phyloP scores from a whole-genome alignment of 2,329 filamentous ascomycete genomes.

The Incumbomyces lentus region DNA sequence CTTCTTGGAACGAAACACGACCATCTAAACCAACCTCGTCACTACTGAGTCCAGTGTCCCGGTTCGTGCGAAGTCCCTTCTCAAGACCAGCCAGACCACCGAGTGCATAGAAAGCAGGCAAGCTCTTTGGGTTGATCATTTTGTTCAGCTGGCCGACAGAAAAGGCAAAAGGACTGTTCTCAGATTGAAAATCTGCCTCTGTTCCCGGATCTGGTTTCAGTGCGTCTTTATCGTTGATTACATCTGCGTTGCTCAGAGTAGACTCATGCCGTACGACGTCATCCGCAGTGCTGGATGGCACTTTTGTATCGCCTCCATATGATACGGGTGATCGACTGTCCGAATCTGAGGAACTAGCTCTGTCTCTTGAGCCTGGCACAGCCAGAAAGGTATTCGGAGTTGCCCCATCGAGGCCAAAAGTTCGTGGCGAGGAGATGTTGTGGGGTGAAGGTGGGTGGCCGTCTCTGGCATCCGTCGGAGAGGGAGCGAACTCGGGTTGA shows the following conservation, averaged over 20 bases:
- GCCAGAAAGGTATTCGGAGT: slow-evolving; percentile 48
- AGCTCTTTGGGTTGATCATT: slow-evolving; percentile 68
- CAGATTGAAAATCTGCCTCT: slow-evolving; percentile 57
- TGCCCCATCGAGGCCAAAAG: slow-evolving; percentile 38
- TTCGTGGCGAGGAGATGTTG: slow-evolving; percentile 53
- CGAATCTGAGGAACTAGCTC: slow-evolving; percentile 53
- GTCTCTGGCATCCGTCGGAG: slow-evolving; percentile 44
- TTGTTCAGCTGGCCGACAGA: slow-evolving; percentile 65
- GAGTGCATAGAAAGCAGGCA: slow-evolving; percentile 62
- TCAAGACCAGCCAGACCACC: slow-evolving; percentile 64
- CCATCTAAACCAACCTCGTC: slow-evolving; percentile 59
- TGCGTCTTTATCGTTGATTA: slow-evolving; percentile 53
- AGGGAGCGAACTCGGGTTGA: slow-evolving; percentile 25
- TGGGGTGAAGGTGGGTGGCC: slow-evolving; percentile 57
- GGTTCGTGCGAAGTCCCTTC: slow-evolving; percentile 59
- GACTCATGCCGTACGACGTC: slow-evolving; percentile 29
- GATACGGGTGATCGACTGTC: slow-evolving; percentile 39
- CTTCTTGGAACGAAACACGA: slow-evolving; percentile 59
- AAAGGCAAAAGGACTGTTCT: slow-evolving; percentile 62
- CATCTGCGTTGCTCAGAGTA: slow-evolving; percentile 31
- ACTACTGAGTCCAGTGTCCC: slow-evolving; percentile 54
- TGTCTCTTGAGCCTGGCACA: slow-evolving; percentile 52
- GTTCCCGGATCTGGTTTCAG: slow-evolving; percentile 60
- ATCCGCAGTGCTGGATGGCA: slow-evolving; percentile 34
- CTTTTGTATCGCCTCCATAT: slow-evolving; percentile 45